A percentile compares a stretch with the other conserved stretches of the same genome.
phyloP scores from a whole-genome alignment of 352 stramenopile species.

The Phytophthora rubi region DNA sequence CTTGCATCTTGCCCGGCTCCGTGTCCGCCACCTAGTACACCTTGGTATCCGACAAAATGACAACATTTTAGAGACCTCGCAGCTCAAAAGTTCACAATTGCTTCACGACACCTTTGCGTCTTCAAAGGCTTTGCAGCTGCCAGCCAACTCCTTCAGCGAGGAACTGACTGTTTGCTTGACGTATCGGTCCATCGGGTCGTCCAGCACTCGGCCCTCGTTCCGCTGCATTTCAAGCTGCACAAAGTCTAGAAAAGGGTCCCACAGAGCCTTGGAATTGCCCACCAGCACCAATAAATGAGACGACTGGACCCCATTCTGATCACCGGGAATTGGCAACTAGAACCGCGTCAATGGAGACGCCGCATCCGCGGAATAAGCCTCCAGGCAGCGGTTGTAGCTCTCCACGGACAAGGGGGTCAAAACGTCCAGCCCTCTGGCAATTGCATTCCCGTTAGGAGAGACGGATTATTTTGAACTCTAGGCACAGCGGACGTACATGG shows the following conservation, averaged over 20 bases:
- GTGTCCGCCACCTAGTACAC: slow-evolving; percentile 76
- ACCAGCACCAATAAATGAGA: slow-evolving; percentile 75
- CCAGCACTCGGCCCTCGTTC: slow-evolving; percentile 34
- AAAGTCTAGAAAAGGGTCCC: slow-evolving; percentile 57
- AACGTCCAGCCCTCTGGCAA: slow-evolving; percentile 63
- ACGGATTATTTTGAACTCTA: no score
- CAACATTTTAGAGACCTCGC: not conserved
- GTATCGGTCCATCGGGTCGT: slow-evolving; percentile 67
- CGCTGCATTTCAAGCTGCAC: slow-evolving; percentile 41
- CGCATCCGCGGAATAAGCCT: slow-evolving; percentile 35
- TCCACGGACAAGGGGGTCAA: slow-evolving; percentile 70
- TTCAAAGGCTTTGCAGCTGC: slow-evolving; percentile 16
- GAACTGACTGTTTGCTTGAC: slow-evolving; percentile 48
- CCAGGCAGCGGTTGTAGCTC: slow-evolving; percentile 68
- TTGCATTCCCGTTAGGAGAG: not conserved
- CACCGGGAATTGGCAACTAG: slow-evolving; percentile 41
- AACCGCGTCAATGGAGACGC: slow-evolving; percentile 47
- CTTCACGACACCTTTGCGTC: slow-evolving; percentile 32
- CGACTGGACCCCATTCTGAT: slow-evolving; percentile 11
- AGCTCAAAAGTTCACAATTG: no score
- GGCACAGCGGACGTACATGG: slow-evolving; percentile 22
- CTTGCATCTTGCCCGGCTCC: slow-evolving; percentile 70
- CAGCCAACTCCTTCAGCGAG: slow-evolving; percentile 34
- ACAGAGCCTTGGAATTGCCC: slow-evolving; percentile 69
- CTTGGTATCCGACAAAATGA: slow-evolving; percentile 19